phyloP scores from a whole-genome alignment of 2,329 filamentous ascomycete genomes.

The Xylariomycetidae sp. region DNA sequence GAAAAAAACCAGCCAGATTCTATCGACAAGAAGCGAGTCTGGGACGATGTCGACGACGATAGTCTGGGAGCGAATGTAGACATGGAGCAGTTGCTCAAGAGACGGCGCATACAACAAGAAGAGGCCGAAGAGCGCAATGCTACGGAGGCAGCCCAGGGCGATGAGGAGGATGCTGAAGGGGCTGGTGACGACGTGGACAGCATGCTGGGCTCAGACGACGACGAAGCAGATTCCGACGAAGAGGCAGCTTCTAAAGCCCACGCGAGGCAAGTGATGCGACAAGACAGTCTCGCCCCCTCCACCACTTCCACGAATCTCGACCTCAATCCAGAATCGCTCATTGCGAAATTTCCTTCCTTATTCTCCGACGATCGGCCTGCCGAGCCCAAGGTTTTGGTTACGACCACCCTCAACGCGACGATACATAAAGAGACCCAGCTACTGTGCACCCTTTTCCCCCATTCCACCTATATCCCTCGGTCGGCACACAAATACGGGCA shows the following conservation, averaged over 20 bases:
- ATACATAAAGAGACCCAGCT: constrained; percentile 78
- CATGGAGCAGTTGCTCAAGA: constrained; percentile 50
- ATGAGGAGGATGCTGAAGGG: constrained; percentile 42
- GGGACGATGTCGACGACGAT: constrained; percentile 70
- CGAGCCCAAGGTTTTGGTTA: constrained; percentile 81
- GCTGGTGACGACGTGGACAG: constrained; percentile 69
- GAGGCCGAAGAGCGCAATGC: constrained; percentile 26
- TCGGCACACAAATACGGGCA: constrained; percentile 77
- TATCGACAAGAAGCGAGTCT: constrained; percentile 81
- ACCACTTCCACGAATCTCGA: constrained; percentile 60
- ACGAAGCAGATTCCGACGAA: constrained; percentile 35
- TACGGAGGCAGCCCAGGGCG: constrained; percentile 33
- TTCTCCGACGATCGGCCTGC: constrained; percentile 54
- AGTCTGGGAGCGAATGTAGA: constrained; percentile 51
- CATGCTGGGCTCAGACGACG: constrained; percentile 64
- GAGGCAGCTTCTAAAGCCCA: constrained; percentile 35
- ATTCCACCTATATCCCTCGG: constrained; percentile 79
- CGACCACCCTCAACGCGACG: constrained; percentile 82
- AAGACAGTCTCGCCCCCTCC: constrained; percentile 49
- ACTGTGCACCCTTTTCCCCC: constrained; percentile 78
- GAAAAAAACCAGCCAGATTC: constrained; percentile 74
- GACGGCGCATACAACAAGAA: constrained; percentile 44
- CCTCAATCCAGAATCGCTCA: constrained; percentile 53
- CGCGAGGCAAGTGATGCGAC: constrained; percentile 38
- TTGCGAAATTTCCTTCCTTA: constrained; percentile 56